Evolutionary conservation across 305 asterid species (phyloP).

Genomic region (Withania somnifera): DNA sequence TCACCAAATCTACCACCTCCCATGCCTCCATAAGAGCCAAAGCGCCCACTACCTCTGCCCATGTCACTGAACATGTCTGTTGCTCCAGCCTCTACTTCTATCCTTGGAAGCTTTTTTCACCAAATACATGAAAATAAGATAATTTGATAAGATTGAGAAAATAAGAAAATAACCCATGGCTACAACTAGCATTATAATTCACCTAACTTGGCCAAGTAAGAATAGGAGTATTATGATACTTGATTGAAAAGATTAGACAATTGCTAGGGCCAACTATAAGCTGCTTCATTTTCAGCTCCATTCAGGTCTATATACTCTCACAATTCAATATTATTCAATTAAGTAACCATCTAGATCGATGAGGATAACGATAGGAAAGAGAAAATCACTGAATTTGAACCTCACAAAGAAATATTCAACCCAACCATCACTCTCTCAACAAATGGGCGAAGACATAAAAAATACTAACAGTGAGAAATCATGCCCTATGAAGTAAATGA

Average conservation of each 20-base stretch:
- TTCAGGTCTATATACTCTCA: background rate
- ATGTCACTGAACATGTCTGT: slow-evolving; percentile 38
- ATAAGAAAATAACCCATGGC: background rate
- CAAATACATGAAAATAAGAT: slow-evolving; percentile 8
- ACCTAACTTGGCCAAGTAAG: background rate
- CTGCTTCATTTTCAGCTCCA: background rate
- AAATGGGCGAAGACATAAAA: background rate
- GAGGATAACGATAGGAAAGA: background rate
- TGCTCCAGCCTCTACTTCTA: slow-evolving; percentile 53
- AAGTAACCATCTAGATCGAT: background rate
- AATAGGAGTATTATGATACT: background rate
- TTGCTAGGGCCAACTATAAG: background rate
- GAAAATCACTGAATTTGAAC: background rate
- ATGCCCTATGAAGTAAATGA: background rate
- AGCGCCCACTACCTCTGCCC: slow-evolving; percentile 41
- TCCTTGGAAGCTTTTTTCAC: slow-evolving; percentile 54
- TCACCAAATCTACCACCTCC: slow-evolving; percentile 49
- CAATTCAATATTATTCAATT: background rate
- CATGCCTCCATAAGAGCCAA: slow-evolving; percentile 27
- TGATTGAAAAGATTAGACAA: background rate
- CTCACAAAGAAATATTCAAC: background rate
- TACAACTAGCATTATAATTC: background rate
- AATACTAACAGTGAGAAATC: background rate
- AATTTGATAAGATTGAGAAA: background rate
- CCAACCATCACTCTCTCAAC: background rate